Evolutionary conservation across 2,329 filamentous ascomycete species (phyloP), one percentile per base, ranked within the genome.

Genomic region (Sporothrix humicola): DNA sequence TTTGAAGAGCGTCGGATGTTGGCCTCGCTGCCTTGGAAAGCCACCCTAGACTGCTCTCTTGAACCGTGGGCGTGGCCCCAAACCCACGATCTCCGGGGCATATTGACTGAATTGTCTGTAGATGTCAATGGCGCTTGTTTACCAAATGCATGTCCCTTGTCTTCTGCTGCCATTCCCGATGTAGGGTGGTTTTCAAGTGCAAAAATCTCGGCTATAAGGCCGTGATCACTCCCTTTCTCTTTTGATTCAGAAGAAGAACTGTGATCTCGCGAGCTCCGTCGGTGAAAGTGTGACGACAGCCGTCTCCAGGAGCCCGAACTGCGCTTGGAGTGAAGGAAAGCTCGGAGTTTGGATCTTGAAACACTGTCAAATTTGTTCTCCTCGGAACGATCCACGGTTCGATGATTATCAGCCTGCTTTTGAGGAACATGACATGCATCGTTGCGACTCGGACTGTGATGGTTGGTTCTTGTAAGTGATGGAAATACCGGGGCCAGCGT

Each of bases 301-400:
- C 66, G 66, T n/a, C 66, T 37, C 66, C 66, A 54, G 3, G 66
- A 69, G 6, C 66, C 66, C 3, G 66, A 69, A 26, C 48, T 54
- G 3, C 66, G 46, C 26, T 54, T 56, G 37, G 46, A 26, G 9
- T 23, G 66, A 42, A 69, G 23, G 10, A 54, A 69, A 13, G 66
- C 26, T 5, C 48, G 48, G 4, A 69, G 48, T n/a, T 17, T 69
- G 3, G 48, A 69, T 12, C 17, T 52, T 1, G 66, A 3, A n/a
- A 69, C 26, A 17, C 48, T 42, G 48, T 10, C 48, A 56, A 69
- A 44, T 13, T 23, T 26, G 20, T 50, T 37, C 10, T 50, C 46
- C 2, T 61, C 6, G 17, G 31, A 17, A 9, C 2, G 26, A 17
- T 7, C 2, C 13, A 31, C 2, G 6, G 12, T 0, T 12, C 46